Base-by-base conservation (phyloP, 177 flowering plant genomes). In the Vitis hybrid region DNA sequence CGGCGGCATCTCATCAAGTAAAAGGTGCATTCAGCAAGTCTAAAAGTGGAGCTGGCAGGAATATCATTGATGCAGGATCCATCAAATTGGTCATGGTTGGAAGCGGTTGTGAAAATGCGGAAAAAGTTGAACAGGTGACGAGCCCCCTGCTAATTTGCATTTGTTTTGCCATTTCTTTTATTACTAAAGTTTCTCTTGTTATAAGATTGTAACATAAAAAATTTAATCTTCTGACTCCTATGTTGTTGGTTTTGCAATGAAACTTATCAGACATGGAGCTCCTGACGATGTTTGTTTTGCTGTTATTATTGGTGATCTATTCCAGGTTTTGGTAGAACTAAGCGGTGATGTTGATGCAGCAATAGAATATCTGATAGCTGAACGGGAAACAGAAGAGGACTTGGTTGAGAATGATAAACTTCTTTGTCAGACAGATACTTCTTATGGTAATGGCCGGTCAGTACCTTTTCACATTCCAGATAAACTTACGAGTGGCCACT, bases 281-380 rank as follows among this genome's bases (percentile, higher is more conserved):
- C 49, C 7, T 38, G 31, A 76, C 56, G 14, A 52, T 54, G 24
- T 70, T 15, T n/a, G 20, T 11, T 6, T 20, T 53, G 67, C 65
- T 44, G 59, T 22, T 19, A 13, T 28, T 31, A 66, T 54, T 49
- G 13, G 73, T 64, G 55, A 28, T 68, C 4, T 55, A 24, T 74
- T 65, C 22, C 80, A 94, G 97, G 81, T 87, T 71, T 82, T 92
- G 65, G 78, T 62, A 64, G 83, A 84, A 72, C 77, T 94, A 67
- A 79, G 75, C 80, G 95, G 97, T 49, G 92, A 94, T 79, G 84
- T 84, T 65, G 92, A 92, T 76, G 95, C 90, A 59, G 95, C 98
- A 65, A 83, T 88, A 79, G 97, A 92, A 76, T 79, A 79, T 78
- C 79, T 92, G 75, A 72, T 90, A 50, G 90, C 90, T 65, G 90